A percentile compares a stretch with the other conserved stretches of the same genome.
These are phyloP conservation scores for Trebouxia sp. DNA, from an alignment of 139 green algal species.

Conservation along the genomic window DNA sequence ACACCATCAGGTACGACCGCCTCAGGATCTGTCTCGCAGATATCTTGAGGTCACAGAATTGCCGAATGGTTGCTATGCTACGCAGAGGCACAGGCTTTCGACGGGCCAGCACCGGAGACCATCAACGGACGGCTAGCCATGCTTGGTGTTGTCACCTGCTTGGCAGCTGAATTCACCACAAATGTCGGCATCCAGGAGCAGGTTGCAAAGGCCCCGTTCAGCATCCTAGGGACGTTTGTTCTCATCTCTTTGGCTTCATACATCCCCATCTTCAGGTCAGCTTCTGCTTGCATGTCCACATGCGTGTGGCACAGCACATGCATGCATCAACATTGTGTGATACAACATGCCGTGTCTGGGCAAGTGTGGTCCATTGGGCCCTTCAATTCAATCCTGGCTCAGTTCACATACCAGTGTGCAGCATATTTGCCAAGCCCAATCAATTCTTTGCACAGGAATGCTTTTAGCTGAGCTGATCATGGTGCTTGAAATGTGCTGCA, in stretches of 20 bases:
- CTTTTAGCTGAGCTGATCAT: too few species aligned
- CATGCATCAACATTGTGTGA: neutral
- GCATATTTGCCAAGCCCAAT: too few species aligned
- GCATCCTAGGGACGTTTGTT: constrained; percentile 31
- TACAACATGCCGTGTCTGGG: too few species aligned
- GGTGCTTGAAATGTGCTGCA: too few species aligned
- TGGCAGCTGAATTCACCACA: constrained; percentile 31
- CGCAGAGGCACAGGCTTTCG: constrained; percentile 32
- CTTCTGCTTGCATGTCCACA: neutral
- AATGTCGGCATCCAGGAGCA: constrained; percentile 37
- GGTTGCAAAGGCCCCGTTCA: constrained; percentile 22
- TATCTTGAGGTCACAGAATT: neutral
- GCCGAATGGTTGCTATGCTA: neutral
- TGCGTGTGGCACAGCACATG: neutral
- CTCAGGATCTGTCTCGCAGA: neutral
- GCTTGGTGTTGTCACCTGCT: constrained; percentile 16
- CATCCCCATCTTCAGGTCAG: constrained; percentile 38
- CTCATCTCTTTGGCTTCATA: constrained; percentile 34
- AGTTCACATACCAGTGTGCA: too few species aligned
- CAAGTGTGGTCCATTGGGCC: too few species aligned
- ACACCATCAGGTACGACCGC: neutral
- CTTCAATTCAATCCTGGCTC: too few species aligned
- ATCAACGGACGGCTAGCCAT: constrained; percentile 39
- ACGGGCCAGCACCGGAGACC: constrained; percentile 35
- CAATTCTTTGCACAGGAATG: too few species aligned